These are phyloP conservation scores for Aegilops longissima DNA, from an alignment of 176 grass and related monocot genomes.

Conservation along the genomic window DNA sequence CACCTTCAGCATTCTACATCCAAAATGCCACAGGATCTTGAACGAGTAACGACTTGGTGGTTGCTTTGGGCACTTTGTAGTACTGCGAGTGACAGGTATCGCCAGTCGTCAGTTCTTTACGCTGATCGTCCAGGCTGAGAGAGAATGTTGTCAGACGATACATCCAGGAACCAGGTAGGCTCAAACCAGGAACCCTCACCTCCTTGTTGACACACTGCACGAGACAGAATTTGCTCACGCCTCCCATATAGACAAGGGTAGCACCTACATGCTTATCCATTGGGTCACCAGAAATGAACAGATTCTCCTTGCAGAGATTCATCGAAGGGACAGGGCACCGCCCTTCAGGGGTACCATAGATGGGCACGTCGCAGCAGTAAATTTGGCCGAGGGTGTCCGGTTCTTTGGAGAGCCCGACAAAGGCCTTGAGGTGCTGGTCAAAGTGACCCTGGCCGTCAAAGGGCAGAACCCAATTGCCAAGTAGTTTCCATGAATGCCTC, in stretches of 20 bases:
- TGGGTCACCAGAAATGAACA: not conserved
- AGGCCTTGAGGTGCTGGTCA: not conserved
- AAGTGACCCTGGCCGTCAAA: not conserved
- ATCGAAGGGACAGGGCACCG: not conserved
- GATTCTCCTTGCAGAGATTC: constrained; percentile 9
- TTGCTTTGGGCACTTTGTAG: too few relatives aligned
- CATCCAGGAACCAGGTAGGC: too few relatives aligned
- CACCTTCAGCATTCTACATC: too few relatives aligned
- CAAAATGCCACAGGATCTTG: too few relatives aligned
- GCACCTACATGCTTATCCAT: not conserved
- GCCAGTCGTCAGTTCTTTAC: too few relatives aligned
- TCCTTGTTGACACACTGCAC: too few relatives aligned
- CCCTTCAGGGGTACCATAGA: not conserved
- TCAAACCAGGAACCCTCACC: too few relatives aligned
- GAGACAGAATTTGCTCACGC: not conserved
- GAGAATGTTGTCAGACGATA: too few relatives aligned
- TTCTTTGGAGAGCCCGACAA: not conserved
- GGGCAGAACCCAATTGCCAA: not conserved
- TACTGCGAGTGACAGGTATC: too few relatives aligned
- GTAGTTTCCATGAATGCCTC: not conserved
- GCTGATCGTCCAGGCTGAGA: too few relatives aligned
- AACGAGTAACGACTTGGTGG: too few relatives aligned
- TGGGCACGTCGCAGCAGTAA: not conserved
- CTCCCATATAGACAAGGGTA: not conserved
- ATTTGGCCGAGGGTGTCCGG: not conserved